phyloP scores from a whole-genome alignment of 345 rosid species.

The Melastoma malabathricum region DNA sequence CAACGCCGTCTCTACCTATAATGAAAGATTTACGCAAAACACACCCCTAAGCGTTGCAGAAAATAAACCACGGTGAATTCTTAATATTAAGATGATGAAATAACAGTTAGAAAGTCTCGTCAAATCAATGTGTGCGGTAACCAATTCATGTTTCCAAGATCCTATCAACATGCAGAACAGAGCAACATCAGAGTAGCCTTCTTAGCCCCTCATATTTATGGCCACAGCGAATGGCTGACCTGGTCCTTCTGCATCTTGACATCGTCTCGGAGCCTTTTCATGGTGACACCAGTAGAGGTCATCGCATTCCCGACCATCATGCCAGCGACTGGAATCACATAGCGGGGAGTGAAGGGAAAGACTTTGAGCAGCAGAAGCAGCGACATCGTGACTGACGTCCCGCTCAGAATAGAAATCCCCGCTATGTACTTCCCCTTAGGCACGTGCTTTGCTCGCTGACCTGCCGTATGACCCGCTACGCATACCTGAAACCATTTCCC shows the following conservation, averaged over 20 bases:
- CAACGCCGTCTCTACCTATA: too few relatives aligned
- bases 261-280: constrained; percentile 78
- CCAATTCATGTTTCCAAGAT: too few relatives aligned
- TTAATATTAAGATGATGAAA: too few relatives aligned
- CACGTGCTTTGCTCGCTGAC: constrained; percentile 66
- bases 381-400: constrained; percentile 58
- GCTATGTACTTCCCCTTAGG: constrained; percentile 67
- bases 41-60: too few relatives aligned
- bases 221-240: constrained; percentile 18
- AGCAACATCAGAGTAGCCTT: too few relatives aligned
- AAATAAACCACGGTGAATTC: too few relatives aligned
- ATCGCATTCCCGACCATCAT: constrained; percentile 95
- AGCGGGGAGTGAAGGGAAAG: constrained; percentile 82
- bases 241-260: constrained; percentile 53
- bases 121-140: too few relatives aligned
- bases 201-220: too few relatives aligned
- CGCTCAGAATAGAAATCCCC: constrained; percentile 49
- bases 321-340: constrained; percentile 70
- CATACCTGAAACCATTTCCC: constrained; percentile 22
- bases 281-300: constrained; percentile 84
- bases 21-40: too few relatives aligned
- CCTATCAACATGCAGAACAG: too few relatives aligned
- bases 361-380: constrained; percentile 51
- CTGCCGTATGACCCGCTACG: constrained; percentile 86
- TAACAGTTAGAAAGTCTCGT: too few relatives aligned